Evolutionary conservation across 108 stramenopile species (phyloP).

Genomic region (Hondaea fermentalgiana): DNA sequence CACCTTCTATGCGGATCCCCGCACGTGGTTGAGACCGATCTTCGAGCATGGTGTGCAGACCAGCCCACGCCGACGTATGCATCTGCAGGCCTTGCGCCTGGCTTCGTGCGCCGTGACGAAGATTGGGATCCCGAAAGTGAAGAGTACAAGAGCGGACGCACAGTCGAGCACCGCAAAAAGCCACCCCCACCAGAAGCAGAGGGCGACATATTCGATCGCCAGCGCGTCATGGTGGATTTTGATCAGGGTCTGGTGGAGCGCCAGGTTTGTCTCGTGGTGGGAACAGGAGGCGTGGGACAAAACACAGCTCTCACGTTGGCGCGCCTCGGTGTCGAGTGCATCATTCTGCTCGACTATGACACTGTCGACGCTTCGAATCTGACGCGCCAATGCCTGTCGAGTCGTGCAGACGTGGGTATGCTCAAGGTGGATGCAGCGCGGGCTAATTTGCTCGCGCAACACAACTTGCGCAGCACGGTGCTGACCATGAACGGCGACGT

Average conservation of each 20-base stretch:
- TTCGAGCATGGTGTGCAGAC: neutral
- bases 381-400: neutral
- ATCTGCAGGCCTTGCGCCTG: neutral
- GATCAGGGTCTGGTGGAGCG: neutral
- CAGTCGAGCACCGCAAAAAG: neutral
- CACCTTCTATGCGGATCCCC: neutral
- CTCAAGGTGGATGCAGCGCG: neutral
- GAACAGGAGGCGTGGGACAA: neutral
- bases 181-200: neutral
- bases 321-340: neutral
- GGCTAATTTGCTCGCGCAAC: neutral
- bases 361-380: neutral
- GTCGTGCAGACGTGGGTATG: neutral
- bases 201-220: neutral
- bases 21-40: neutral
- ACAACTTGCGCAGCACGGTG: neutral
- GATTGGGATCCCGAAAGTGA: neutral
- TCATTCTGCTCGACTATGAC: conserved; percentile 2
- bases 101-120: neutral
- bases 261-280: neutral
- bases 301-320: neutral
- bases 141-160: neutral
- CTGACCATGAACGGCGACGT: neutral
- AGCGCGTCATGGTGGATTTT: conserved; percentile 13
- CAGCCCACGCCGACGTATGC: neutral